A percentile compares a stretch with the other conserved stretches of the same genome.
phyloP scores from a whole-genome alignment of 2,329 filamentous ascomycete species.

The Trichophyton benhamiae region DNA sequence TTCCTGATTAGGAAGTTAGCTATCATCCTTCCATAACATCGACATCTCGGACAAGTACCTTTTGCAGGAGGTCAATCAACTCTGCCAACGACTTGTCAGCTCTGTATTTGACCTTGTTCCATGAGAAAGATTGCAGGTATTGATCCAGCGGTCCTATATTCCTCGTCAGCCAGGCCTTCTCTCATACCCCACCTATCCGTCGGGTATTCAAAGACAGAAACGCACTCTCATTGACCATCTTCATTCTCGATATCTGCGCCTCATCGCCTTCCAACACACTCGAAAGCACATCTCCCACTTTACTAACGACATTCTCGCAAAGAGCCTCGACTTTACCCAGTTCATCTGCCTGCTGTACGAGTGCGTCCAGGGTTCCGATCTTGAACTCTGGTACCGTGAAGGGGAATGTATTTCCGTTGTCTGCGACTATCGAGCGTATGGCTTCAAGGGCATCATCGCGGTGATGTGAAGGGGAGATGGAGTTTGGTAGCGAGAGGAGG shows the following conservation, averaged over 20 bases:
- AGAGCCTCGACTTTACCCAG: conserved; percentile 71
- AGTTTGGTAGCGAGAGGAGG: conserved; percentile 78
- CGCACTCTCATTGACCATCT: conserved; percentile 88
- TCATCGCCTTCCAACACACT: conserved; percentile 75
- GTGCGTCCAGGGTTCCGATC: conserved; percentile 86
- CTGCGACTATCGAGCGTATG: conserved; percentile 57
- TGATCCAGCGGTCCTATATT: conserved; percentile 78
- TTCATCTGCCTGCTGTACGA: conserved; percentile 94
- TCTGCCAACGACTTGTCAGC: conserved; percentile 82
- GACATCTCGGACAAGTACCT: conserved; percentile 41
- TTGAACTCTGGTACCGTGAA: conserved; percentile 92
- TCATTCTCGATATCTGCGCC: conserved; percentile 70
- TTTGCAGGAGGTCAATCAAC: conserved; percentile 75
- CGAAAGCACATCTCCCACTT: conserved; percentile 76
- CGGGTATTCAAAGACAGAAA: conserved; percentile 7
- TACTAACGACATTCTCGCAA: conserved; percentile 71
- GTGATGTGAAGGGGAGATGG: conserved; percentile 69
- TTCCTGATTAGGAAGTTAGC: conserved; percentile 45
- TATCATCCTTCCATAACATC: background rate
- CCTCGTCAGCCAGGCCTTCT: background rate
- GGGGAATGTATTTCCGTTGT: conserved; percentile 60
- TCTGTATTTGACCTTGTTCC: conserved; percentile 97
- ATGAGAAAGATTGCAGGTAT: conserved; percentile 77
- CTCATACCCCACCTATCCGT: background rate
- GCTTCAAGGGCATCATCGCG: conserved; percentile 69